These are phyloP conservation scores for Dothistroma septosporum DNA, from an alignment of 2,329 filamentous ascomycete genomes.

Conservation along the genomic window DNA sequence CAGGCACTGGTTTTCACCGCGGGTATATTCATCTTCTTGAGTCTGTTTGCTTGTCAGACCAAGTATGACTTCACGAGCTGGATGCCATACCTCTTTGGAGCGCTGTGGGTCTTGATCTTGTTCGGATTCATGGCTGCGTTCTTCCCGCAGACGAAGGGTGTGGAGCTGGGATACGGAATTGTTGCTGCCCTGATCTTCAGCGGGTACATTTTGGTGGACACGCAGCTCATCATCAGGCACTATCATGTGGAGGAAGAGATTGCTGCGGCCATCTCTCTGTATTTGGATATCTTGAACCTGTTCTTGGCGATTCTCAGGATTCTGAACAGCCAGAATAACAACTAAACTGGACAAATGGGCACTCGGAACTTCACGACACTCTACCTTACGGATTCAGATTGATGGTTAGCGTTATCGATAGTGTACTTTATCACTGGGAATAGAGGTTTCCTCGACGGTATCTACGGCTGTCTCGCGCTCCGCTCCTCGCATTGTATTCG, in stretches of 20 bases:
- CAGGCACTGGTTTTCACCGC: constrained; percentile 83
- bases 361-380: neutral
- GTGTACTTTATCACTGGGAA: neutral
- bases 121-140: constrained; percentile 92
- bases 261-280: constrained; percentile 67
- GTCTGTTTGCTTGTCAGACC: constrained; percentile 88
- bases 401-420: neutral
- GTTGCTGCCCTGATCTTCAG: constrained; percentile 83
- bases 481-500: no score
- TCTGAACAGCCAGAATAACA: constrained; percentile 91
- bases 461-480: neutral
- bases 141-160: constrained; percentile 75
- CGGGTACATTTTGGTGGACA: constrained; percentile 92
- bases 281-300: constrained; percentile 67
- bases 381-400: neutral
- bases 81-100: constrained; percentile 92
- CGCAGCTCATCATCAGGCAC: constrained; percentile 89
- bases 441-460: neutral
- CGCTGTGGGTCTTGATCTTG: constrained; percentile 81
- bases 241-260: constrained; percentile 73
- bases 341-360: constrained; percentile 52
- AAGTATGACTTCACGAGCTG: constrained; percentile 98
- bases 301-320: constrained; percentile 95
- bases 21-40: constrained; percentile 60
- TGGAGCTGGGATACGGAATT: constrained; percentile 81